phyloP scores from a whole-genome alignment of 2,329 filamentous ascomycete genomes.

The Leptographium wingfieldii region DNA sequence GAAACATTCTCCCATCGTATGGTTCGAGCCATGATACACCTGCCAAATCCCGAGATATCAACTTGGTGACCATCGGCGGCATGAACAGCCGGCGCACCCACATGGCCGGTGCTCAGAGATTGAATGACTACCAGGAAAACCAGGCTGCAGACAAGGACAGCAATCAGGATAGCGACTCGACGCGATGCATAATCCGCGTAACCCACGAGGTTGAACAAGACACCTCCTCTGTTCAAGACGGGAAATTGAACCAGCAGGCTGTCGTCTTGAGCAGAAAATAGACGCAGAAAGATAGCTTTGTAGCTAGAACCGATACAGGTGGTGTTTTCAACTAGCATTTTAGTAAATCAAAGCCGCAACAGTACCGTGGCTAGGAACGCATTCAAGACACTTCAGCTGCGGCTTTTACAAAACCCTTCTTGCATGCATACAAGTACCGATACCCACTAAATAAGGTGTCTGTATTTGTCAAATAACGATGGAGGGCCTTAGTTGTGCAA shows the following conservation, averaged over 20 bases:
- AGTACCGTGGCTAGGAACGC: no score
- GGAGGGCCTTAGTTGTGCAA: no score
- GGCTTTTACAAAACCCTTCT: no score
- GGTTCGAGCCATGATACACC: not conserved
- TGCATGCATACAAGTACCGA: no score
- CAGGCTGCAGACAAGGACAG: not conserved
- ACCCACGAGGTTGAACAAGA: not conserved
- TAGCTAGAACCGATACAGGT: no score
- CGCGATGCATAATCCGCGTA: not conserved
- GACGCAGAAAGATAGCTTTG: no score
- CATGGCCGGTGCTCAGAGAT: not conserved
- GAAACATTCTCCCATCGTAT: not conserved
- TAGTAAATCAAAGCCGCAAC: no score
- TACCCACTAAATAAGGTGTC: no score
- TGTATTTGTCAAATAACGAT: no score
- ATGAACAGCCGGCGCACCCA: not conserved
- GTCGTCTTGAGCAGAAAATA: not conserved
- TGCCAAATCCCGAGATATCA: not conserved
- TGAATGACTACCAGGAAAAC: not conserved
- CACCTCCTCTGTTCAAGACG: not conserved
- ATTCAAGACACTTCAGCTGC: no score
- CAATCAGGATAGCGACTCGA: not conserved
- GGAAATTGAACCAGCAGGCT: not conserved
- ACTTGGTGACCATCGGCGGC: not conserved
- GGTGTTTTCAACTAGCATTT: no score